Conservation (phyloP, 306 rosid species). For the Alnus glutinosa region DNA sequence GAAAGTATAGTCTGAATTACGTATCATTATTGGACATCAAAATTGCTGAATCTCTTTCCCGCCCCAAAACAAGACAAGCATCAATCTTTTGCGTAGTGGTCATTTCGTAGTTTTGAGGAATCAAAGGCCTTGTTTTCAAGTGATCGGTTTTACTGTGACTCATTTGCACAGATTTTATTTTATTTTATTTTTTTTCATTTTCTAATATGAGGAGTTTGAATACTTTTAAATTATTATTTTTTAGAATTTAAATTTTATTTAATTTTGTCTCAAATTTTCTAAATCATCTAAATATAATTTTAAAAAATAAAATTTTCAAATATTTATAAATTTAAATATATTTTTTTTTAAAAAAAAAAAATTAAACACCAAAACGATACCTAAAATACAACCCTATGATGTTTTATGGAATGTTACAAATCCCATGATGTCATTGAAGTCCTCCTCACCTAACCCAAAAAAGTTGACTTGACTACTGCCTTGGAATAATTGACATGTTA, state of each 20-base stretch:
- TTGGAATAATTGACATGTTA: not conserved
- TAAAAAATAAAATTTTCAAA: too few species aligned
- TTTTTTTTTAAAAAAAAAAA: too few species aligned
- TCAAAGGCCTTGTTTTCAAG: not conserved
- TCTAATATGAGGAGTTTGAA: not conserved
- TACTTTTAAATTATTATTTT: too few species aligned
- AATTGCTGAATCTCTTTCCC: too few species aligned
- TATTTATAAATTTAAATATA: too few species aligned
- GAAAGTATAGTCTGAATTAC: too few species aligned
- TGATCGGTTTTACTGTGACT: not conserved
- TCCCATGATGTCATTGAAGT: not conserved
- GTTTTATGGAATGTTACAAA: not conserved
- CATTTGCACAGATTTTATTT: not conserved
- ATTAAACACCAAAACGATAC: too few species aligned
- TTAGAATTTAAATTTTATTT: too few species aligned
- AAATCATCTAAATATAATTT: too few species aligned
- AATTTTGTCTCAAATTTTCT: too few species aligned
- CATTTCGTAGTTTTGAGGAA: not conserved
- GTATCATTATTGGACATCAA: too few species aligned
- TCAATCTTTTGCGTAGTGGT: not conserved
- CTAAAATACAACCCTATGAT: not conserved
- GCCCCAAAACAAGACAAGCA: too few species aligned
- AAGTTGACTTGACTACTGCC: not conserved
- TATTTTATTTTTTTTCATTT: not conserved
- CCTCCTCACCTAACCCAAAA: constrained; percentile 2